Evolutionary conservation across 2,329 filamentous ascomycete species (phyloP).

Genomic region (Ilyonectria destructans): DNA sequence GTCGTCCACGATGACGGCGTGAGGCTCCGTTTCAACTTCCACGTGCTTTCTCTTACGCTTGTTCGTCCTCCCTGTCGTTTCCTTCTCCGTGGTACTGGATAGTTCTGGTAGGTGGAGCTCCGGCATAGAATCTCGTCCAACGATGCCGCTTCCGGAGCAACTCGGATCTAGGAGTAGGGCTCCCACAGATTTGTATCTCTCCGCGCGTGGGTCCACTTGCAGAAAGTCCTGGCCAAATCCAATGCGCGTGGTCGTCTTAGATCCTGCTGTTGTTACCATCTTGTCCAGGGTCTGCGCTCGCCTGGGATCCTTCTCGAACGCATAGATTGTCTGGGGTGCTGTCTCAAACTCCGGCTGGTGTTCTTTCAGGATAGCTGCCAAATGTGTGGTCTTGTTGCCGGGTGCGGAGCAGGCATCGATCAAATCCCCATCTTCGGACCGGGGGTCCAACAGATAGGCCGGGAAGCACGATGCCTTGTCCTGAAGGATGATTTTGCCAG

Average conservation of each 20-base stretch:
- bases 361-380: constrained; percentile 80
- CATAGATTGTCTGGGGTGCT: constrained; percentile 71
- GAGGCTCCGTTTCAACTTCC: constrained; percentile 51
- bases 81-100: constrained; percentile 41
- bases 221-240: constrained; percentile 87
- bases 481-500: constrained; percentile 89
- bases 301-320: constrained; percentile 83
- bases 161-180: constrained; percentile 92
- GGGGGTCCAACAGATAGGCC: constrained; percentile 85
- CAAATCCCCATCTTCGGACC: constrained; percentile 78
- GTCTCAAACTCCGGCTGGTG: constrained; percentile 57
- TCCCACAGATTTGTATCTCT: constrained; percentile 79
- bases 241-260: constrained; percentile 76
- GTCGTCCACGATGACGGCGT: constrained; percentile 68
- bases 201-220: constrained; percentile 76
- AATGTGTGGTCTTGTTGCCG: constrained; percentile 97
- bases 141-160: constrained; percentile 95
- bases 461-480: constrained; percentile 99
- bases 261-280: constrained; percentile 87
- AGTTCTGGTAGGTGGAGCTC: constrained; percentile 72
- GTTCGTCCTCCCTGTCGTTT: constrained; percentile 39
- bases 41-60: constrained; percentile 65
- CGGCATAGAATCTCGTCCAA: constrained; percentile 87
- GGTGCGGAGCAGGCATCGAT: constrained; percentile 97
- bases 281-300: constrained; percentile 84